Conservation (phyloP, 2,329 filamentous ascomycete species). For the Diaporthe capsici region DNA sequence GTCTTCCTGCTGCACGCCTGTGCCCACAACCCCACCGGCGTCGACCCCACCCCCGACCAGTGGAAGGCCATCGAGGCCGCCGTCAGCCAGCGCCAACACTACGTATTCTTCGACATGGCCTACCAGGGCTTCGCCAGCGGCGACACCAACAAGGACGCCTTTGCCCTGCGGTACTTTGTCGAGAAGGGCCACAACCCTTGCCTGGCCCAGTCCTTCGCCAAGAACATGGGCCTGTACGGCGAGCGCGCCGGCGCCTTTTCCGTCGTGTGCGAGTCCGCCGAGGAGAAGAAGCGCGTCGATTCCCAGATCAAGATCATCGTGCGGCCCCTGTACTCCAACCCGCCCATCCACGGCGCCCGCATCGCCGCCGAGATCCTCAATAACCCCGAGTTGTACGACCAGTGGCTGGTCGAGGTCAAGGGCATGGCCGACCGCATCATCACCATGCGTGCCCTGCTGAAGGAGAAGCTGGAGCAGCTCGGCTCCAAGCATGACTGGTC, state of each 20-base stretch:
- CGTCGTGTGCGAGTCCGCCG: slow-evolving; percentile 84
- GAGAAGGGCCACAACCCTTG: slow-evolving; percentile 90
- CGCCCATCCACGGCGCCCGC: slow-evolving; percentile 94
- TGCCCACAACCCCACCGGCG: slow-evolving; percentile 97
- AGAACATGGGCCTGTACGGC: slow-evolving; percentile 99
- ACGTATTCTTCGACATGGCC: slow-evolving; percentile 98
- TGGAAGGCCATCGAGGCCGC: slow-evolving; percentile 92
- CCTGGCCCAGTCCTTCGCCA: slow-evolving; percentile 95
- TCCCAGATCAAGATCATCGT: slow-evolving; percentile 99
- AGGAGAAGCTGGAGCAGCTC: slow-evolving; percentile 93
- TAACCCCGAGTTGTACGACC: slow-evolving; percentile 85
- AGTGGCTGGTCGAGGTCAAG: slow-evolving; percentile 98
- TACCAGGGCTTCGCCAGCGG: slow-evolving; percentile 98
- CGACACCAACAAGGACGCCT: slow-evolving; percentile 92
- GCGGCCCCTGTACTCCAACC: slow-evolving; percentile 97
- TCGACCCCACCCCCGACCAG: slow-evolving; percentile 92
- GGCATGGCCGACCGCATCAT: slow-evolving; percentile 99
- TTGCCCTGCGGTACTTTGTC: slow-evolving; percentile 93
- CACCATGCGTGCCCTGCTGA: slow-evolving; percentile 94
- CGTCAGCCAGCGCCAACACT: slow-evolving; percentile 89
- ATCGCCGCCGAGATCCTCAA: slow-evolving; percentile 94
- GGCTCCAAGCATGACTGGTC: slow-evolving; percentile 98
- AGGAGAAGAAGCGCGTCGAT: slow-evolving; percentile 96
- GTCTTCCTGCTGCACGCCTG: slow-evolving; percentile 96
- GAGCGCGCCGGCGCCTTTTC: slow-evolving; percentile 99